Evolutionary conservation across 73 alveolate genomes (phyloP).

Genomic region (Blepharisma stoltei): DNA sequence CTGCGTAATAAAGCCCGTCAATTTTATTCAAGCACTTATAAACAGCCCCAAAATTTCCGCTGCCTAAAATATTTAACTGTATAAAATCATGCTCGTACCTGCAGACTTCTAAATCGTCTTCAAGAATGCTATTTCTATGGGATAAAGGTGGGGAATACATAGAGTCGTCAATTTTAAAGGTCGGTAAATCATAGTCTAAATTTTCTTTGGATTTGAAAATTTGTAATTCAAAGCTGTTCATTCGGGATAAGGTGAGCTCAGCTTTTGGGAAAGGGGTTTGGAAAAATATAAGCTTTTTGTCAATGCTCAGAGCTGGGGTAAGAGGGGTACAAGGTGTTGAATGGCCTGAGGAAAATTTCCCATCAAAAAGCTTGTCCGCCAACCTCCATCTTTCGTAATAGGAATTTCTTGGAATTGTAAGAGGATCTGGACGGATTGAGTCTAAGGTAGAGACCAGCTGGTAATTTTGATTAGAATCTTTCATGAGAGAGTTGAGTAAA

Average conservation of each 20-base stretch:
- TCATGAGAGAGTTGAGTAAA: no score
- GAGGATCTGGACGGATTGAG: no score
- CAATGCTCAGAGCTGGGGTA: not conserved
- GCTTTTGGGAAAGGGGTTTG: not conserved
- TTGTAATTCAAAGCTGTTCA: not conserved
- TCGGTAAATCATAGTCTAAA: not conserved
- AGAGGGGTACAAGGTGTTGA: slow-evolving; percentile 18
- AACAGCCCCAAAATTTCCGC: slow-evolving; percentile 78
- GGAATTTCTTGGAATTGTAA: not conserved
- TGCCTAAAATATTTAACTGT: slow-evolving; percentile 44
- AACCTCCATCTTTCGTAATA: slow-evolving; percentile 11
- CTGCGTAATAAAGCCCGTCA: slow-evolving; percentile 74
- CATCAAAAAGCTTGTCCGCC: slow-evolving; percentile 11
- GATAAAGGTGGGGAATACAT: slow-evolving; percentile 21
- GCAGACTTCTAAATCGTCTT: not conserved
- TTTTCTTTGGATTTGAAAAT: not conserved
- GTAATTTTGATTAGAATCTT: no score
- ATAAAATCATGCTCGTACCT: slow-evolving; percentile 21
- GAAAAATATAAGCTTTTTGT: not conserved
- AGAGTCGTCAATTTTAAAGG: not conserved
- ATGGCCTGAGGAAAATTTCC: slow-evolving; percentile 8
- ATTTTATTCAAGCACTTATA: slow-evolving; percentile 56
- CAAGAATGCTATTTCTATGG: slow-evolving; percentile 8
- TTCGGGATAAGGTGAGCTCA: not conserved
- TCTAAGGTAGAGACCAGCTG: no score